Evolutionary conservation across 148 eudicot species (phyloP).

Genomic region (Silene latifolia): DNA sequence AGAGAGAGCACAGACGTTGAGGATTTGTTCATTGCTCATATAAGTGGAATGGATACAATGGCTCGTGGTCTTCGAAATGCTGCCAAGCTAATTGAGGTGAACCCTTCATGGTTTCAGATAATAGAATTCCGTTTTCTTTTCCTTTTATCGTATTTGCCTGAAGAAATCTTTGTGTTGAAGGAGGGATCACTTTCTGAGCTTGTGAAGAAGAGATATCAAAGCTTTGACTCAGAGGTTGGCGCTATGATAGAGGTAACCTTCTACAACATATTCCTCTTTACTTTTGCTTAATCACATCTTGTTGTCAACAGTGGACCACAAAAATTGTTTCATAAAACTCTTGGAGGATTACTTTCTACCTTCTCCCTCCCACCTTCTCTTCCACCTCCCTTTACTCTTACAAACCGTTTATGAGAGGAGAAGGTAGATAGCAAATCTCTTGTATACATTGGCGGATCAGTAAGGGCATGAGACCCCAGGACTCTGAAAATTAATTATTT

Average conservation of each 20-base stretch:
- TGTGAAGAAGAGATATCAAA: constrained; percentile 80
- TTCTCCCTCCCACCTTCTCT: too few species aligned
- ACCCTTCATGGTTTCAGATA: not conserved
- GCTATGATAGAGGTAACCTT: constrained; percentile 62
- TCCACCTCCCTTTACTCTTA: too few species aligned
- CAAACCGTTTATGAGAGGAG: too few species aligned
- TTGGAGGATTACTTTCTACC: too few species aligned
- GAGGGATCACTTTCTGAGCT: constrained; percentile 76
- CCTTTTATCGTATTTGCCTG: not conserved
- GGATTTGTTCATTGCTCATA: constrained; percentile 92
- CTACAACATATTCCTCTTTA: not conserved
- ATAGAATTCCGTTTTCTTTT: not conserved
- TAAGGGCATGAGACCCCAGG: too few species aligned
- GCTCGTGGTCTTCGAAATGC: constrained; percentile 97
- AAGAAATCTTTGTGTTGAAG: constrained; percentile 26
- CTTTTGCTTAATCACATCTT: not conserved
- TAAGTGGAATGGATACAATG: constrained; percentile 94
- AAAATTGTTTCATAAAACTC: too few species aligned
- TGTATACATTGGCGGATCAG: too few species aligned
- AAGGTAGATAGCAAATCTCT: too few species aligned
- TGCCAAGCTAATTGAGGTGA: constrained; percentile 84
- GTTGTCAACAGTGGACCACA: too few species aligned
- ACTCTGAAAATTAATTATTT: too few species aligned
- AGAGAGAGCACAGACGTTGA: constrained; percentile 99
- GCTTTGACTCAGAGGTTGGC: constrained; percentile 81